A percentile compares a stretch with the other conserved stretches of the same genome.
phyloP scores from a whole-genome alignment of 768 basidiomycete genomes.

The Boletus insuetus region DNA sequence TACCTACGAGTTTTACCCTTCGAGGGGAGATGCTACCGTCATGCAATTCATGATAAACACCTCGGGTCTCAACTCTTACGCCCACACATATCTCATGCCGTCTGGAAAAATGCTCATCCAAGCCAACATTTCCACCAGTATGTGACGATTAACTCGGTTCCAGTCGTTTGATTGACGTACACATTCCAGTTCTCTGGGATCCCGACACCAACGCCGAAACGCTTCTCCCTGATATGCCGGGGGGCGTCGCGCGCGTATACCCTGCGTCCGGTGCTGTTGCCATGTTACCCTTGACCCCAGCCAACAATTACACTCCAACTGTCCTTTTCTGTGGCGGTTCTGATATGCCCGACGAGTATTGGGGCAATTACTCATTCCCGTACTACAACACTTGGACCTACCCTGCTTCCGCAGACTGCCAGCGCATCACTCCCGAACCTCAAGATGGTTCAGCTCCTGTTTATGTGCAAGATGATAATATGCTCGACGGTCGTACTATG shows the following conservation, averaged over 20 bases:
- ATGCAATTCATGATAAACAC: constrained; percentile 71
- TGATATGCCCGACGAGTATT: constrained; percentile 68
- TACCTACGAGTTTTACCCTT: constrained; percentile 81
- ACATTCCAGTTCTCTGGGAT: constrained; percentile 47
- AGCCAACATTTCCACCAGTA: constrained; percentile 53
- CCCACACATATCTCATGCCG: constrained; percentile 70
- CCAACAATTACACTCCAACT: constrained; percentile 83
- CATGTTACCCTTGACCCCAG: constrained; percentile 89
- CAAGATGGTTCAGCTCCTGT: constrained; percentile 55
- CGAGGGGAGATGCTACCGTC: constrained; percentile 45
- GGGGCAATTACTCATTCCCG: constrained; percentile 77
- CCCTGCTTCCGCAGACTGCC: constrained; percentile 72
- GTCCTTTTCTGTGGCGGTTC: constrained; percentile 91
- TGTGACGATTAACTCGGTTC: background rate
- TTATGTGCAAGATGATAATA: constrained; percentile 72
- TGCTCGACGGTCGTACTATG: constrained; percentile 82
- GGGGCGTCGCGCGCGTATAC: constrained; percentile 73
- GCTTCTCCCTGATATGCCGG: constrained; percentile 68
- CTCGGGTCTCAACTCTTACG: constrained; percentile 76
- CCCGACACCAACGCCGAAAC: constrained; percentile 56
- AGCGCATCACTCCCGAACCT: constrained; percentile 86
- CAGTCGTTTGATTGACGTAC: background rate
- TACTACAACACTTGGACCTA: constrained; percentile 71
- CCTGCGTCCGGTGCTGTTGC: constrained; percentile 89
- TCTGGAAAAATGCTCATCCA: constrained; percentile 81